Conservation (phyloP, 768 basidiomycete species). For the Lactarius pseudohatsudake region DNA sequence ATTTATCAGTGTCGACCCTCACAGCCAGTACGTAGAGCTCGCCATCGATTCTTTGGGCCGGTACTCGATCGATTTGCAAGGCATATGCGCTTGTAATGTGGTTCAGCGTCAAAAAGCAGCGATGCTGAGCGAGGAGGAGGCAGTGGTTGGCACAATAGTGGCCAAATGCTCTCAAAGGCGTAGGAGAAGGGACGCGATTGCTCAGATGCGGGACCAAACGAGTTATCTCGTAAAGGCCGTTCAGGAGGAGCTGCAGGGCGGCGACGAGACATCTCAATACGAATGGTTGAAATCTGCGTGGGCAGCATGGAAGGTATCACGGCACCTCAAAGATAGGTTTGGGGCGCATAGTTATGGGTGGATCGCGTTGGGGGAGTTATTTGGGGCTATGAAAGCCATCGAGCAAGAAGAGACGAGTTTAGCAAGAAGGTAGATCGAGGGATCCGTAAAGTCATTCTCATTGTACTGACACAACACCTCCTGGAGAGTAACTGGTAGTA, state of each 20-base stretch:
- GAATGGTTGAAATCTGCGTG: slow-evolving; percentile 50
- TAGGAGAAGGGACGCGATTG: slow-evolving; percentile 51
- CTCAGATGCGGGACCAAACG: slow-evolving; percentile 55
- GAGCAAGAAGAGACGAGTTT: slow-evolving; percentile 38
- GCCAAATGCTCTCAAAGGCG: slow-evolving; percentile 61
- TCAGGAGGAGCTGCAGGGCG: slow-evolving; percentile 50
- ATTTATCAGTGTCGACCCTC: slow-evolving; percentile 28
- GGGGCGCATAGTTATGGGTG: slow-evolving; percentile 64
- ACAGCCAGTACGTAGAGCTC: slow-evolving; percentile 17
- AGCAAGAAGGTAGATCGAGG: slow-evolving; percentile 14
- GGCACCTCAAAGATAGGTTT: slow-evolving; percentile 41
- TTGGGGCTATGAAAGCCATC: slow-evolving; percentile 49
- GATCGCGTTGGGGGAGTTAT: slow-evolving; percentile 56
- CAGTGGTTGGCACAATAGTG: slow-evolving; percentile 61
- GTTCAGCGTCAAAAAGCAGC: slow-evolving; percentile 41
- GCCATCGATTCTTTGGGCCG: slow-evolving; percentile 32
- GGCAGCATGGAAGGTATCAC: slow-evolving; percentile 54
- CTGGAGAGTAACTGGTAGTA: slow-evolving; percentile 1
- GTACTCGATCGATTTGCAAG: slow-evolving; percentile 49
- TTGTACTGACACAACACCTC: slow-evolving; percentile 1
- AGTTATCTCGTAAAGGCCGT: slow-evolving; percentile 51
- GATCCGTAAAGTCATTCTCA: not conserved
- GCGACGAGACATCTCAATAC: slow-evolving; percentile 42
- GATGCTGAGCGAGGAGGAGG: slow-evolving; percentile 61
- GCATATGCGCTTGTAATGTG: slow-evolving; percentile 48